These are phyloP conservation scores for Calophaca sinica DNA, from an alignment of 306 rosid species.

Conservation along the genomic window DNA sequence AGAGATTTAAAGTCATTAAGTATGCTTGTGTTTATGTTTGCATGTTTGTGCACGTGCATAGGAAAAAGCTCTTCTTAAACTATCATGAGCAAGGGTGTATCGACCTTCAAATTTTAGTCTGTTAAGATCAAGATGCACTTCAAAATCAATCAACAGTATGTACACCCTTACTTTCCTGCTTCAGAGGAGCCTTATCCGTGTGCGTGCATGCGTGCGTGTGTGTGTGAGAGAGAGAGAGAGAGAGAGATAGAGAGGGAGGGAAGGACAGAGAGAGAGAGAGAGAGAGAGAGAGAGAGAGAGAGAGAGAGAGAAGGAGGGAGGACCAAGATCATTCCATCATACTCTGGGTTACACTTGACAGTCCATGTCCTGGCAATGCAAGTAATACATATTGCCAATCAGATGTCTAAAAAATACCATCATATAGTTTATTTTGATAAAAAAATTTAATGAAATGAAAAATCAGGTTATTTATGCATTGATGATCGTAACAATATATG, in stretches of 20 bases:
- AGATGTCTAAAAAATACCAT: conserved; percentile 43
- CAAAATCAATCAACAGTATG: conserved; percentile 6
- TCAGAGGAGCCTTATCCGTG: conserved; percentile 2
- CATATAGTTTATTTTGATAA: conserved; percentile 26
- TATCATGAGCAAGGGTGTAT: conserved; percentile 23
- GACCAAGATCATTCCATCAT: conserved; percentile 86
- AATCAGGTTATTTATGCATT: conserved; percentile 12
- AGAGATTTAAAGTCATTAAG: conserved; percentile 14
- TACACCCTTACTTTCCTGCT: not conserved
- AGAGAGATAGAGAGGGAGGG: too few relatives aligned
- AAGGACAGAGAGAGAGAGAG: conserved; percentile 28
- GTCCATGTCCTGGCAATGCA: conserved; percentile 83
- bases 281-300: conserved; percentile 37
- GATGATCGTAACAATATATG: conserved; percentile 16
- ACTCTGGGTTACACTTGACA: conserved; percentile 89
- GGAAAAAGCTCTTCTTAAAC: conserved; percentile 4
- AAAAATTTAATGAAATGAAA: conserved; percentile 7
- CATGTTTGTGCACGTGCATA: not conserved
- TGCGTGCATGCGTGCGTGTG: not conserved
- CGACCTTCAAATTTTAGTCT: conserved; percentile 7
- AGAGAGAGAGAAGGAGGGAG: conserved; percentile 52
- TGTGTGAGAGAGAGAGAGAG: conserved; percentile 4
- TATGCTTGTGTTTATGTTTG: not conserved
- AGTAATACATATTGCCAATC: conserved; percentile 47
- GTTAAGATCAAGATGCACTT: conserved; percentile 14